Conservation (phyloP, 371 early-diverging fungal genomes). For the Dinochytrium kinnereticum region DNA sequence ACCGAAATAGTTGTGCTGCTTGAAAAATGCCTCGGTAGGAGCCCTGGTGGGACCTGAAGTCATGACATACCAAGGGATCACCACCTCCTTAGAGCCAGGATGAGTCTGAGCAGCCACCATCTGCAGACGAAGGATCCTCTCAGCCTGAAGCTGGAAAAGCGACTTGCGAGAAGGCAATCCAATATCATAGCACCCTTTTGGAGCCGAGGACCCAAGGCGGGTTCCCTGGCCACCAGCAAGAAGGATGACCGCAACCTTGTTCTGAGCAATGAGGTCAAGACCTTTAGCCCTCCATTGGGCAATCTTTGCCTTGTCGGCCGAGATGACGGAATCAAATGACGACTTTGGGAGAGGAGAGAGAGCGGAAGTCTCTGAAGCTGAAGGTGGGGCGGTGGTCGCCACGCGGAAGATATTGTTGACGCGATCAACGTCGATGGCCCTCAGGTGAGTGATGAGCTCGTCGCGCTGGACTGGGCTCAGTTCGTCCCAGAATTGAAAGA, state of each 20-base stretch:
- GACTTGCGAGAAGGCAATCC: constrained; percentile 82
- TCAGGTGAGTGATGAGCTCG: constrained; percentile 69
- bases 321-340: constrained; percentile 76
- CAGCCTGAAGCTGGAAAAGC: constrained; percentile 92
- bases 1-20: constrained; percentile 79
- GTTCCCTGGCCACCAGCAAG: constrained; percentile 77
- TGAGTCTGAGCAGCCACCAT: constrained; percentile 56
- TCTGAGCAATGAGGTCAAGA: constrained; percentile 75
- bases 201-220: constrained; percentile 83
- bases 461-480: constrained; percentile 66
- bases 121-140: constrained; percentile 86
- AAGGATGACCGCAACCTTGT: constrained; percentile 93
- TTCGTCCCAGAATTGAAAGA: constrained; percentile 79
- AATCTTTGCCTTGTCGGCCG: constrained; percentile 61
- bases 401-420: constrained; percentile 79
- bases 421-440: constrained; percentile 75
- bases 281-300: constrained; percentile 78
- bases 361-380: constrained; percentile 21
- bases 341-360: constrained; percentile 79
- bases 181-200: constrained; percentile 95
- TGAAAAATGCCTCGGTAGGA: constrained; percentile 80
- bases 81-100: constrained; percentile 35
- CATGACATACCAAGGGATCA: constrained; percentile 94
- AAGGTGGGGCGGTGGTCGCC: constrained; percentile 55
- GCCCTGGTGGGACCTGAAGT: constrained; percentile 89